Conservation (phyloP, 2,329 filamentous ascomycete genomes). For the Calonectria pteridis region DNA sequence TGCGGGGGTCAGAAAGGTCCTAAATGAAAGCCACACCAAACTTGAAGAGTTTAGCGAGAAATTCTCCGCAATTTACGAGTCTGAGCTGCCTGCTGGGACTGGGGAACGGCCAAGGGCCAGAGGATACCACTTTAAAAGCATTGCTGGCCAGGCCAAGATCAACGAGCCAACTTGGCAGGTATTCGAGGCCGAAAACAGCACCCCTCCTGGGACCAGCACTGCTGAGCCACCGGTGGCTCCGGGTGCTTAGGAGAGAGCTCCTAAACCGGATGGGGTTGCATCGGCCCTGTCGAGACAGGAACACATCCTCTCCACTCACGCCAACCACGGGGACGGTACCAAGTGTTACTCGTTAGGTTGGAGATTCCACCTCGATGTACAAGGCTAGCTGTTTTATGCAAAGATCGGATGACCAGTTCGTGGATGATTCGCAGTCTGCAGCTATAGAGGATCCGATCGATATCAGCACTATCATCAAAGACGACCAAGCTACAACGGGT, state of each 20-base stretch:
- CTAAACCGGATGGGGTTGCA: conserved; percentile 60
- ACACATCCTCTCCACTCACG: conserved; percentile 31
- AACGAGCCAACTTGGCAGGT: conserved; percentile 77
- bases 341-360: conserved; percentile 24
- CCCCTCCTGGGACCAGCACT: conserved; percentile 26
- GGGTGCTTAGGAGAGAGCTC: conserved; percentile 58
- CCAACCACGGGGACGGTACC: conserved; percentile 29
- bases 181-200: conserved; percentile 50
- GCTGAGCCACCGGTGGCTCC: conserved; percentile 36
- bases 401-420: background rate
- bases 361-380: conserved; percentile 28
- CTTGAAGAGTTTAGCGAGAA: conserved; percentile 67
- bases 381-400: background rate
- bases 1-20: conserved; percentile 72
- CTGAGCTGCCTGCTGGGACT: conserved; percentile 77
- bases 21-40: conserved; percentile 64
- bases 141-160: conserved; percentile 73
- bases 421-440: background rate
- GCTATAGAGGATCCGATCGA: background rate
- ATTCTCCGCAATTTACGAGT: conserved; percentile 72
- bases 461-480: background rate
- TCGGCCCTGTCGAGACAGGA: conserved; percentile 62
- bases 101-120: conserved; percentile 83
- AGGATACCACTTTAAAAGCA: conserved; percentile 85
- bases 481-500: background rate